Percentiles rank a stretch among this genome's conserved stretches.
These are phyloP conservation scores for Ceratocystis huliohia DNA, from an alignment of 2,329 filamentous ascomycete species.

Conservation along the genomic window DNA sequence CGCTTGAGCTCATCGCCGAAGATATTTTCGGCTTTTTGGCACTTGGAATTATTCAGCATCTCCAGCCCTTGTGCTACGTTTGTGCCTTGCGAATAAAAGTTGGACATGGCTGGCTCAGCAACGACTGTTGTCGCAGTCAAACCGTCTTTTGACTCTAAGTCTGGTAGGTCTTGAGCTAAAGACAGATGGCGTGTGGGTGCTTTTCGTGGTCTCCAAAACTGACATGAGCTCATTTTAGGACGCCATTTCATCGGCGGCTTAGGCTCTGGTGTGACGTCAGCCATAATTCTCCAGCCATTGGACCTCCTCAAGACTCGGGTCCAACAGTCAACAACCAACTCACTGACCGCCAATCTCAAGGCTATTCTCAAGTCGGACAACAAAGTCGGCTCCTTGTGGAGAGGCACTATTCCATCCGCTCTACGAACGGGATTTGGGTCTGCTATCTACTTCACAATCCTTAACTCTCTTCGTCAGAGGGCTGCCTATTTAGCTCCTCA, in stretches of 20 bases:
- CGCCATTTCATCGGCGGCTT: slow-evolving; percentile 86
- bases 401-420: slow-evolving; percentile 84
- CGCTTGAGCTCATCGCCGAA: background rate
- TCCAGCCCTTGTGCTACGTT: background rate
- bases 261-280: slow-evolving; percentile 73
- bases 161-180: slow-evolving; percentile 10
- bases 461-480: slow-evolving; percentile 60
- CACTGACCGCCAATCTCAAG: slow-evolving; percentile 56
- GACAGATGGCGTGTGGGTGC: background rate
- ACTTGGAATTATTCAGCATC: background rate
- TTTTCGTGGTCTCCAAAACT: background rate
- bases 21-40: background rate
- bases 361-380: slow-evolving; percentile 43
- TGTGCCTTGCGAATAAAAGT: background rate
- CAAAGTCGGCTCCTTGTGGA: slow-evolving; percentile 63
- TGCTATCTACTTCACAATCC: slow-evolving; percentile 81
- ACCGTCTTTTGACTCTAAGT: slow-evolving; percentile 18
- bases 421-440: slow-evolving; percentile 85
- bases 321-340: slow-evolving; percentile 66
- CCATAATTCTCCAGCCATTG: slow-evolving; percentile 82
- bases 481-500: slow-evolving; percentile 12
- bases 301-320: slow-evolving; percentile 94
- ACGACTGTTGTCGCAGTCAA: slow-evolving; percentile 9
- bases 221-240: slow-evolving; percentile 32
- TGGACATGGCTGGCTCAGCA: slow-evolving; percentile 5